Conservation (phyloP, 768 basidiomycete species). For the Hypsizygus marmoreus region DNA sequence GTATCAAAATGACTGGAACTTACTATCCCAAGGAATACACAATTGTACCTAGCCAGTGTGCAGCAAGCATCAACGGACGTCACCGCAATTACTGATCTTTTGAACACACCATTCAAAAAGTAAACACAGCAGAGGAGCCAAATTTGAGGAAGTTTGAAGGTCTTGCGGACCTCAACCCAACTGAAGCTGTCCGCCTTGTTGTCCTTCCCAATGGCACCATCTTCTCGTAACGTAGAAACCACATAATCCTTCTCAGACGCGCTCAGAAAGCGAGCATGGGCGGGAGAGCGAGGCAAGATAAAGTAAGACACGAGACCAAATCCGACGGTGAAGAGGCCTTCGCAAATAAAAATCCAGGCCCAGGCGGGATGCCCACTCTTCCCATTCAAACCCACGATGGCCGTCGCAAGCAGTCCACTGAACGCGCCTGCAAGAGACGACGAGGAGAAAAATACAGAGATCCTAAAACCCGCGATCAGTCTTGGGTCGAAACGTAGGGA, state of each 20-base stretch:
- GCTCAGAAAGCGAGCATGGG: slow-evolving; percentile 13
- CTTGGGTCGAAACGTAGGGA: too few relatives aligned
- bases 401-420: slow-evolving; percentile 49
- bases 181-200: slow-evolving; percentile 32
- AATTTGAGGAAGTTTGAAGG: slow-evolving; percentile 38
- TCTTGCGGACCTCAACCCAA: slow-evolving; percentile 38
- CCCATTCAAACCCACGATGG: slow-evolving; percentile 48
- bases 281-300: slow-evolving; percentile 13
- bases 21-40: slow-evolving; percentile 22
- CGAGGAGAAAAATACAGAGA: slow-evolving; percentile 25
- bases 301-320: slow-evolving; percentile 34
- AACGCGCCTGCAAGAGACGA: slow-evolving; percentile 44
- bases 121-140: slow-evolving; percentile 31
- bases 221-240: slow-evolving; percentile 11
- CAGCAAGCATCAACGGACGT: not conserved
- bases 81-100: not conserved
- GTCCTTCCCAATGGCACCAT: slow-evolving; percentile 15
- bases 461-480: too few relatives aligned
- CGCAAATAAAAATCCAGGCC: slow-evolving; percentile 50
- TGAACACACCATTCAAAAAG: slow-evolving; percentile 34
- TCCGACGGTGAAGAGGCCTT: slow-evolving; percentile 47
- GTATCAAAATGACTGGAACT: not conserved
- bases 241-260: slow-evolving; percentile 14
- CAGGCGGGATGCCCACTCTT: slow-evolving; percentile 43
- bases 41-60: slow-evolving; percentile 14